Conservation (phyloP, 805 yeast genomes). For the Dipodascus geniculatus region DNA sequence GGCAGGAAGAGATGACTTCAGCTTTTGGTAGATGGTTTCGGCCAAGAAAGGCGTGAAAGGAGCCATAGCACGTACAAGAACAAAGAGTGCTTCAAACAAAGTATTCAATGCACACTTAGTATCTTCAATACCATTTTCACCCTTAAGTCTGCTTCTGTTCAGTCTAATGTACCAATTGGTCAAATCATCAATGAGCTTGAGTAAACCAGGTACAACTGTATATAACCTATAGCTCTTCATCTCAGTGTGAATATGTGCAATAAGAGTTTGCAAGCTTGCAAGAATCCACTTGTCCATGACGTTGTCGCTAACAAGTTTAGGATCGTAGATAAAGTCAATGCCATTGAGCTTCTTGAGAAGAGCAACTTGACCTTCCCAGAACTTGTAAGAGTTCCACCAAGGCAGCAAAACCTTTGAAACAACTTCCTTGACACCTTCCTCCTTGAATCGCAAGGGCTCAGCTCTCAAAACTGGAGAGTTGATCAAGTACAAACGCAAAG, state of each 20-base stretch:
- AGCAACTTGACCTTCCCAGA: conserved; percentile 89
- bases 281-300: conserved; percentile 97
- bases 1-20: conserved; percentile 44
- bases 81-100: conserved; percentile 78
- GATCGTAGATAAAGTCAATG: conserved; percentile 62
- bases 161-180: conserved; percentile 99
- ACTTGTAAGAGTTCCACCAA: conserved; percentile 97
- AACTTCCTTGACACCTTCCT: conserved; percentile 97
- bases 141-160: conserved; percentile 96
- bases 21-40: conserved; percentile 73
- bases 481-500: conserved; percentile 87
- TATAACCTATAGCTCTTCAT: conserved; percentile 84
- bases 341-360: conserved; percentile 66
- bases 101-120: conserved; percentile 82
- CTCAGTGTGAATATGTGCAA: conserved; percentile 76
- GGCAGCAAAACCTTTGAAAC: conserved; percentile 92
- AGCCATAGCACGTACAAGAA: conserved; percentile 91
- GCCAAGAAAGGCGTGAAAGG: conserved; percentile 97
- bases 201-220: conserved; percentile 89
- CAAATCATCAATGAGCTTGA: conserved; percentile 81
- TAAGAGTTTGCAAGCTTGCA: conserved; percentile 90
- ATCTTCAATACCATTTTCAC: conserved; percentile 78
- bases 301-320: conserved; percentile 52
- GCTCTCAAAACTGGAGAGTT: conserved; percentile 97
- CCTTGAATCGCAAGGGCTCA: conserved; percentile 92